Evolutionary conservation across 2,329 filamentous ascomycete species (phyloP), one percentile per base, ranked within the genome.

Genomic region (Fusarium veterinarium): DNA sequence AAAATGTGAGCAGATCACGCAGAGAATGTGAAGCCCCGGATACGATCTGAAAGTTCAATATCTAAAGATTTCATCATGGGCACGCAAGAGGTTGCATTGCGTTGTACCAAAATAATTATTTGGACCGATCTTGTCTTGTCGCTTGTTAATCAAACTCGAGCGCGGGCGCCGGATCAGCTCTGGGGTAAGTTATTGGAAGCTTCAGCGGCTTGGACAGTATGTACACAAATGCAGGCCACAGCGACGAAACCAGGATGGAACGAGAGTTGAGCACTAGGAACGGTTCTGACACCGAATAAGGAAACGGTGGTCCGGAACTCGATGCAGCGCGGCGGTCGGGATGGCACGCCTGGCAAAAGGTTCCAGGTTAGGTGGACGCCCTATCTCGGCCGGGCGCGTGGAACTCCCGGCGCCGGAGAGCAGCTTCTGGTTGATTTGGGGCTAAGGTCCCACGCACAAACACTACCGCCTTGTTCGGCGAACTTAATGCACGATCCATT

Each of bases 61-160:
- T 74, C 80, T 84, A 82, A 80, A 83, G 76, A 81, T 83, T 76
- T 80, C 80, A 80, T 81, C n/a, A 63, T 63, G 82, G 71, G 65
- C 67, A 67, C 72, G 20, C 59, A 67, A 51, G 60, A 63, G 46
- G 56, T 45, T 51, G 59, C 49, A 55, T 58, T 55, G 52, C 44
- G 35, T 44, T 60, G 17, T 59, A 63, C 52, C 56, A 46, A 49
- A 59, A 57, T 44, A 49, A 62, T 49, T 35, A 64, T 67, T 70
- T 72, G 76, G 71, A 69, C 76, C 67, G 76, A 78, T 76, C 71
- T 31, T 59, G 40, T 56, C 53, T 37, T 58, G 35, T 46, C 42
- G 48, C 59, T 33, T 62, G 46, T 49, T 35, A 40, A 52, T 62
- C 71, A 61, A n/a, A 69, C 28, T 74, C 62, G 56, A 72, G 46